These are phyloP conservation scores for Aurifilum marmelostoma DNA, from an alignment of 2,329 filamentous ascomycete genomes.

Conservation along the genomic window DNA sequence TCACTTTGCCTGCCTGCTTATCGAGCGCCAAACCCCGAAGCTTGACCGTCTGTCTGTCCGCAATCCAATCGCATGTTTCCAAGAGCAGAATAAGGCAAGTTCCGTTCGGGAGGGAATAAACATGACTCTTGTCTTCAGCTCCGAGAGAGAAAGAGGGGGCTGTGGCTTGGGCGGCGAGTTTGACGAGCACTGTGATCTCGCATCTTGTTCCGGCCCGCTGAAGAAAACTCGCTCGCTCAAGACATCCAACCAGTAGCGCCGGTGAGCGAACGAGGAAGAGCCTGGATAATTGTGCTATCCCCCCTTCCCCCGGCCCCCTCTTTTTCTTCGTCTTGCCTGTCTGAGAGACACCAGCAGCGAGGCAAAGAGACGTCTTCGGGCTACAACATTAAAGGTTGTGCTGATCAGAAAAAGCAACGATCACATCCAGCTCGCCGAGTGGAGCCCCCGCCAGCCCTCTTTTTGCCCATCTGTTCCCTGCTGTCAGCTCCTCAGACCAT, in stretches of 20 bases:
- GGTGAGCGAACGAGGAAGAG: not conserved
- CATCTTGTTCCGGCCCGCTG: not conserved
- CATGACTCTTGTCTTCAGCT: not conserved
- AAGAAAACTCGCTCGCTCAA: conserved; percentile 9
- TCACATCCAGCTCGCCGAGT: not conserved
- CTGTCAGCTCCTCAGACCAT: not conserved
- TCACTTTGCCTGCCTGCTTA: not conserved
- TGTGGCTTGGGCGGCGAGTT: not conserved
- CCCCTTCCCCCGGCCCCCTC: not conserved
- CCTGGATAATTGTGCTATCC: not conserved
- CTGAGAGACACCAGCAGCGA: not conserved
- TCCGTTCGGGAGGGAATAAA: not conserved
- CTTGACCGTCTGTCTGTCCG: too few species aligned
- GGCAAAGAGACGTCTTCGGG: not conserved
- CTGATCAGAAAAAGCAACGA: not conserved
- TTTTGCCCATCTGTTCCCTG: not conserved
- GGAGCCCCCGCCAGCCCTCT: not conserved
- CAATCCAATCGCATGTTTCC: not conserved
- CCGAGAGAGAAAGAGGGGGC: not conserved
- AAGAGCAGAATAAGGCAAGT: not conserved
- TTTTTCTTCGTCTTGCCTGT: not conserved
- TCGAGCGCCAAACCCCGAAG: not conserved
- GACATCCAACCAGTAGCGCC: conserved; percentile 1
- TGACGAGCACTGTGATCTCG: not conserved
- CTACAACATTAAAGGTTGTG: not conserved